Evolutionary conservation across 768 basidiomycete species (phyloP), one percentile per base, ranked within the genome.

Genomic region (Gyrodon lividus): DNA sequence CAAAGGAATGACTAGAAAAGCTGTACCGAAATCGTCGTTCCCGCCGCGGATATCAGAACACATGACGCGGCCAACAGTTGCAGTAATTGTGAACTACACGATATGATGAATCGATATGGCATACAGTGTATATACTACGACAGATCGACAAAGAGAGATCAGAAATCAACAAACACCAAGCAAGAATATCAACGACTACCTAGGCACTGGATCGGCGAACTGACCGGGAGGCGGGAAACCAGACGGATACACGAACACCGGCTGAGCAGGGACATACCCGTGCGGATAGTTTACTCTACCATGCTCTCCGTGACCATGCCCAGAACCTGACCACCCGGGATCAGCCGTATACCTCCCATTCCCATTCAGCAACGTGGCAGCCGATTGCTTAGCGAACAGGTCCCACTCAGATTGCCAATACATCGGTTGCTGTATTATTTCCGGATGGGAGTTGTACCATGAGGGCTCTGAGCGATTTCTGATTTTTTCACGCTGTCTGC

Each of bases 381-480:
- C 22, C 22, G 60, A 52, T 28, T 63, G 68, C 52, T 55, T 56
- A 30, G 68, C 61, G 61, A 56, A 55, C 55, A 46, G 50, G 40
- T 68, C 59, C 59, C 66, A 65, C 35, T 56, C 51, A 2, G 57
- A 46, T 34, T 30, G 20, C 59, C 55, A 58, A 39, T 51, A n/a
- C 23, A 46, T 35, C 2, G 40, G 59, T 38, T 16, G 31, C 14
- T 48, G 42, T 38, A 20, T 16, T 14, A 35, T 24, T 24, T 54
- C 55, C 3, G 61, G 58, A 3, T 56, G 43, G 2, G 30, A 7
- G 20, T 64, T 67, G 24, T 68, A 68, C 67, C 67, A 68, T 19
- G 66, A 64, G 26, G 68, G 58, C 5, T 66, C 62, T 8, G 56
- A 47, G 14, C 54, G 64, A 22, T 51, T 50, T 4, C 52, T 45